phyloP scores from a whole-genome alignment of 768 basidiomycete genomes.

The Lactarius akahatsu region DNA sequence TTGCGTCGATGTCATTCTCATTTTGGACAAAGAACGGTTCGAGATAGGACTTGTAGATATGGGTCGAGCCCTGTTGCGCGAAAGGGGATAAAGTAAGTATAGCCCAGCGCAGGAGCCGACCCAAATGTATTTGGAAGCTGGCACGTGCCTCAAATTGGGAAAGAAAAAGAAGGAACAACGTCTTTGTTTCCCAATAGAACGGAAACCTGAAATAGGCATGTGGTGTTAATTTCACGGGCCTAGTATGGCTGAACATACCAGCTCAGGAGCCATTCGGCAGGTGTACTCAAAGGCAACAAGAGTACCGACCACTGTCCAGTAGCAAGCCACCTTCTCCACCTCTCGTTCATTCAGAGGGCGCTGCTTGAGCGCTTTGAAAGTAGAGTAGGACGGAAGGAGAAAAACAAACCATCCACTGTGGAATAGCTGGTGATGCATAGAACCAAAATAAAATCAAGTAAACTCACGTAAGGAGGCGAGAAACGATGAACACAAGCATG shows the following conservation, averaged over 20 bases:
- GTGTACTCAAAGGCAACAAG: slow-evolving; percentile 63
- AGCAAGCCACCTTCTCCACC: slow-evolving; percentile 56
- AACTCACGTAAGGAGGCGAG: slow-evolving; percentile 49
- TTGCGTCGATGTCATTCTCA: slow-evolving; percentile 59
- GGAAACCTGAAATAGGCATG: slow-evolving; percentile 52
- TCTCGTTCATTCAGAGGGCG: slow-evolving; percentile 51
- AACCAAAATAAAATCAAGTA: background rate
- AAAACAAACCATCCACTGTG: slow-evolving; percentile 71
- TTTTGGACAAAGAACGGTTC: slow-evolving; percentile 60
- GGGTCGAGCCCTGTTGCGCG: slow-evolving; percentile 57
- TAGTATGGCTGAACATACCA: slow-evolving; percentile 46
- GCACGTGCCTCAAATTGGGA: slow-evolving; percentile 60
- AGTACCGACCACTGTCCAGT: slow-evolving; percentile 62
- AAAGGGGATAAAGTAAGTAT: background rate
- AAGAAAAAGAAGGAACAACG: slow-evolving; percentile 64
- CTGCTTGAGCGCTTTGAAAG: slow-evolving; percentile 64
- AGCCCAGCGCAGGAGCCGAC: background rate
- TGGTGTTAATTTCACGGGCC: slow-evolving; percentile 9
- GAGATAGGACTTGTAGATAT: slow-evolving; percentile 58
- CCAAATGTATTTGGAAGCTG: background rate
- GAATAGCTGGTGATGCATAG: slow-evolving; percentile 4
- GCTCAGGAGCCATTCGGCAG: slow-evolving; percentile 60
- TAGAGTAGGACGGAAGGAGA: slow-evolving; percentile 59
- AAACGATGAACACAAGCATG: slow-evolving; percentile 52
- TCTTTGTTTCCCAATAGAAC: slow-evolving; percentile 74